These are phyloP conservation scores for Iris macrosiphon DNA, from an alignment of 106 monocot genomes.

Conservation along the genomic window DNA sequence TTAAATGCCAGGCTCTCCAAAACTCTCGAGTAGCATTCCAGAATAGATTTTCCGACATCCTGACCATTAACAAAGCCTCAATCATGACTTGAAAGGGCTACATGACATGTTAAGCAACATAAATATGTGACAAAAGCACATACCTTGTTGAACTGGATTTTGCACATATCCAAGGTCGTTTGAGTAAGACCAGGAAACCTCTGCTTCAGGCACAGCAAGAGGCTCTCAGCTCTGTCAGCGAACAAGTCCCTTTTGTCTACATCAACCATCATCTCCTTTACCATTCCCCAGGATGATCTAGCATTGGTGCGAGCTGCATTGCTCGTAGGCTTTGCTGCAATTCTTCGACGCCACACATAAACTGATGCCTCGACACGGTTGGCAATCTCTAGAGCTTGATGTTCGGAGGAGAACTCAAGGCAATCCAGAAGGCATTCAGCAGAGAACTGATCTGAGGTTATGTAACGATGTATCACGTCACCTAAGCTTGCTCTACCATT, in stretches of 20 bases:
- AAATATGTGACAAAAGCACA: background rate
- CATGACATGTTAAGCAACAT: too few species aligned
- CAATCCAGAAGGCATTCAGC: slow-evolving; percentile 76
- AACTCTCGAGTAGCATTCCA: slow-evolving; percentile 86
- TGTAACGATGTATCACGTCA: slow-evolving; percentile 69
- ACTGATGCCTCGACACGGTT: slow-evolving; percentile 77
- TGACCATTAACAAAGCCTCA: slow-evolving; percentile 3
- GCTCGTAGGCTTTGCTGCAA: slow-evolving; percentile 31
- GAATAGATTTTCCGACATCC: slow-evolving; percentile 81
- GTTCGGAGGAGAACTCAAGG: slow-evolving; percentile 77
- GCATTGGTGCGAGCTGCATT: slow-evolving; percentile 5
- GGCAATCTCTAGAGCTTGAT: slow-evolving; percentile 86
- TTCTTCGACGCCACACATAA: slow-evolving; percentile 58
- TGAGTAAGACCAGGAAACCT: slow-evolving; percentile 82
- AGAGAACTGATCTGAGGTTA: slow-evolving; percentile 74
- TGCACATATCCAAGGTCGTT: slow-evolving; percentile 76
- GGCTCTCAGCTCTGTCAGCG: slow-evolving; percentile 70
- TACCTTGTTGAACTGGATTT: slow-evolving; percentile 93
- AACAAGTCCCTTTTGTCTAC: slow-evolving; percentile 70
- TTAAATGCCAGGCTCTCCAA: slow-evolving; percentile 85
- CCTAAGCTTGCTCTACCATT: slow-evolving; percentile 71
- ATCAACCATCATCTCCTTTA: slow-evolving; percentile 60
- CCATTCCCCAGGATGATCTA: slow-evolving; percentile 65
- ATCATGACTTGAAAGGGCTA: too few species aligned
- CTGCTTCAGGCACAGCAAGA: slow-evolving; percentile 80